These are phyloP conservation scores for Cydonia oblonga DNA, from an alignment of 331 rosid species.

Conservation along the genomic window DNA sequence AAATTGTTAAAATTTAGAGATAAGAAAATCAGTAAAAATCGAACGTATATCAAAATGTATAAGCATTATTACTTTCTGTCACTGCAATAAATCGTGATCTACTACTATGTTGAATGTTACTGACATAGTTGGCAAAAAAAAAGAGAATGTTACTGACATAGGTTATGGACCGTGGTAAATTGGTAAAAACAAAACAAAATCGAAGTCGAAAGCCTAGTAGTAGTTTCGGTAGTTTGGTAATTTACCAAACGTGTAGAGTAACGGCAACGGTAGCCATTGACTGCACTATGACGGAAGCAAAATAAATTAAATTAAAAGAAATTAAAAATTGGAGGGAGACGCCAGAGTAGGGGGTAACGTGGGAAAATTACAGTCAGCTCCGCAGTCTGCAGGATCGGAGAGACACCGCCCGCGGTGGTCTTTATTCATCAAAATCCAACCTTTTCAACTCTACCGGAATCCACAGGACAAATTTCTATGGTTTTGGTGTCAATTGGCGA, in stretches of 20 bases:
- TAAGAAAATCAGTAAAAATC: no score
- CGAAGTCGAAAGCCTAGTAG: background rate
- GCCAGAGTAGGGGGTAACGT: background rate
- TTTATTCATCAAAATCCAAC: background rate
- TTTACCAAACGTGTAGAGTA: background rate
- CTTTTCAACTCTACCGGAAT: background rate
- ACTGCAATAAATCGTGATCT: no score
- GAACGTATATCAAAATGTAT: no score
- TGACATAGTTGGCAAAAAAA: no score
- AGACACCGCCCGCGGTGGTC: background rate
- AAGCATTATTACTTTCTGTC: no score
- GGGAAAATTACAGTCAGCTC: background rate
- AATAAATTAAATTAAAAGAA: no score
- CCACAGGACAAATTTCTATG: background rate
- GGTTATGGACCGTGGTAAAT: background rate
- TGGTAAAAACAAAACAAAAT: background rate
- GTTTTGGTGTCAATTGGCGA: background rate
- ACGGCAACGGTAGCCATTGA: background rate
- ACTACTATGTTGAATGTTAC: background rate
- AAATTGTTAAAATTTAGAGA: no score
- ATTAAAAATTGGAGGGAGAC: background rate
- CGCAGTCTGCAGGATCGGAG: background rate
- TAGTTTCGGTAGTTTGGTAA: background rate
- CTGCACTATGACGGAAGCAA: background rate
- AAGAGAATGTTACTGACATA: background rate